Percentiles rank a stretch among this genome's conserved stretches.
phyloP scores from a whole-genome alignment of 208 protist species.

The Crithidia bombi region DNA sequence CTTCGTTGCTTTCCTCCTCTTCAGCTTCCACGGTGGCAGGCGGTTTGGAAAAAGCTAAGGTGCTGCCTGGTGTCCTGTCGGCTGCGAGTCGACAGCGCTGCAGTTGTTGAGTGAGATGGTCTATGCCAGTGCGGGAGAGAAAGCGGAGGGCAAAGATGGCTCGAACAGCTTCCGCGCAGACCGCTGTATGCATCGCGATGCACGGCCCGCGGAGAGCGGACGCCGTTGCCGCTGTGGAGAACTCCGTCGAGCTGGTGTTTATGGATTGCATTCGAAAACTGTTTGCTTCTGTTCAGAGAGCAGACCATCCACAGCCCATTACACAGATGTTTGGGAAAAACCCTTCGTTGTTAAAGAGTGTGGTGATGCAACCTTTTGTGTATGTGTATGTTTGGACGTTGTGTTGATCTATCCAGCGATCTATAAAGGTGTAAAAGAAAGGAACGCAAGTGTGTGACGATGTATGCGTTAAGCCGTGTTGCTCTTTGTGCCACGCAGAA shows the following conservation, averaged over 20 bases:
- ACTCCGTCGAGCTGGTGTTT: not conserved
- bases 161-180: slow-evolving; percentile 28
- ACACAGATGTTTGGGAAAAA: too few species aligned
- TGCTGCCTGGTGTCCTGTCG: not conserved
- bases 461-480: too few species aligned
- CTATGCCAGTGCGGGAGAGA: slow-evolving; percentile 8
- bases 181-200: slow-evolving; percentile 15
- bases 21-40: not conserved
- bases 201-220: slow-evolving; percentile 11
- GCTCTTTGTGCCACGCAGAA: too few species aligned
- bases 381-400: too few species aligned
- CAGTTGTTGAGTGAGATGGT: slow-evolving; percentile 8
- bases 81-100: slow-evolving; percentile 14
- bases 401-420: too few species aligned
- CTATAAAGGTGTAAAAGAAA: too few species aligned
- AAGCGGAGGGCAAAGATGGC: slow-evolving; percentile 30
- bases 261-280: not conserved
- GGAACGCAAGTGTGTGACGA: too few species aligned
- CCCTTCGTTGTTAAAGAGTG: too few species aligned
- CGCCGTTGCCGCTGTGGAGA: not conserved
- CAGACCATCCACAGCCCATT: too few species aligned
- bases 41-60: not conserved
- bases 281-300: too few species aligned
- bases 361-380: too few species aligned
- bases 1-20: not conserved